Conservation (phyloP, 2,329 filamentous ascomycete species). For the Aureobasidium melanogenum region DNA sequence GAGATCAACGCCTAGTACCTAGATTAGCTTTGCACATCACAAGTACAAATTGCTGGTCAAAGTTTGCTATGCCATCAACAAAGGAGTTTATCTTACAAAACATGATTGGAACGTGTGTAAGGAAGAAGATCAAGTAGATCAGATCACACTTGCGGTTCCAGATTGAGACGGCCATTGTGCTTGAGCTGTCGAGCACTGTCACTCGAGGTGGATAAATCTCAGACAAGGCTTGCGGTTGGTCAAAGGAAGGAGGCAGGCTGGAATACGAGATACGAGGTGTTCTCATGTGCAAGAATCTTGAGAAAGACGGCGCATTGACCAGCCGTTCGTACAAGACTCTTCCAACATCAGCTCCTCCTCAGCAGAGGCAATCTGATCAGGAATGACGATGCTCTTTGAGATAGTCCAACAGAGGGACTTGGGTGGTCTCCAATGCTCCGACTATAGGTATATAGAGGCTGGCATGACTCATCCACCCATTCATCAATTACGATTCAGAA, state of each 20-base stretch:
- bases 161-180: slow-evolving; percentile 24
- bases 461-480: neutral
- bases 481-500: too few relatives aligned
- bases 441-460: neutral
- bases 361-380: neutral
- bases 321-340: neutral
- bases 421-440: too few relatives aligned
- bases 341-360: neutral
- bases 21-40: neutral
- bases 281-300: neutral
- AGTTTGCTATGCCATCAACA: neutral
- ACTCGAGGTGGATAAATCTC: neutral
- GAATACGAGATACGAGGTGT: neutral
- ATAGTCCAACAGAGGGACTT: neutral
- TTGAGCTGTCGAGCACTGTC: neutral
- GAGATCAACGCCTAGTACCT: slow-evolving; percentile 48
- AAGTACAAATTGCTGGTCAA: neutral
- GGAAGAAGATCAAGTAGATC: slow-evolving; percentile 51
- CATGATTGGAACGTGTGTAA: slow-evolving; percentile 53
- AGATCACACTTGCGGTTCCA: slow-evolving; percentile 35
- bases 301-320: neutral
- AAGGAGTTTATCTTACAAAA: slow-evolving; percentile 39
- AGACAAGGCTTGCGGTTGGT: neutral
- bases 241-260: neutral
- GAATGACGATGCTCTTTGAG: neutral